phyloP scores from a whole-genome alignment of 371 early-diverging fungal genomes.

The Actinomortierella wolfii region DNA sequence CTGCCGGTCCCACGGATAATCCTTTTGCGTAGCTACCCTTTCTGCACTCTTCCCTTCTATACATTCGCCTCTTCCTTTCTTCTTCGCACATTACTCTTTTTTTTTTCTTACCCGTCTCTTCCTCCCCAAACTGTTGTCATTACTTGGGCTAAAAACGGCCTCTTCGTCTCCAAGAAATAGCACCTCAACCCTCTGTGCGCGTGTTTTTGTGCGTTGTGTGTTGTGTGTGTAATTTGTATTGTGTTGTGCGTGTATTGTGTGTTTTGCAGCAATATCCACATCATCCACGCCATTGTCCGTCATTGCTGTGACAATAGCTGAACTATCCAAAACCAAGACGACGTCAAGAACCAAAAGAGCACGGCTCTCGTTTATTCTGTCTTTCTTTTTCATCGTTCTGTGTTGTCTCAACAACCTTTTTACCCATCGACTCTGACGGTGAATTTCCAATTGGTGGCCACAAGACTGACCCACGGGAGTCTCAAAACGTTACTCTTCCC shows the following conservation, averaged over 20 bases:
- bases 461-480: constrained; percentile 29
- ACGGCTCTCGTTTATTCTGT: too few relatives aligned
- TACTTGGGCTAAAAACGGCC: too few relatives aligned
- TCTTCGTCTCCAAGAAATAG: neutral
- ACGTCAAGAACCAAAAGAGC: too few relatives aligned
- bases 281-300: too few relatives aligned
- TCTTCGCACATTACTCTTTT: neutral
- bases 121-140: neutral
- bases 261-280: too few relatives aligned
- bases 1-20: neutral
- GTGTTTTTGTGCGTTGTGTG: neutral
- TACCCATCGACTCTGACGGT: too few relatives aligned
- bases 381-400: too few relatives aligned
- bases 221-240: neutral
- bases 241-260: neutral
- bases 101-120: neutral
- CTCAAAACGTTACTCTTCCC: constrained; percentile 15
- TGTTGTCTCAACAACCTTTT: too few relatives aligned
- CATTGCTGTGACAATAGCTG: too few relatives aligned
- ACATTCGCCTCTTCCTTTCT: neutral
- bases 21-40: neutral
- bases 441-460: neutral
- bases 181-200: neutral
- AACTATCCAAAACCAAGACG: too few relatives aligned
- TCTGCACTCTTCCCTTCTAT: neutral